A percentile compares a stretch with the other conserved stretches of the same genome.
These are phyloP conservation scores for Trypanosomatidae sp. DNA, from an alignment of 208 protist genomes.

Conservation along the genomic window DNA sequence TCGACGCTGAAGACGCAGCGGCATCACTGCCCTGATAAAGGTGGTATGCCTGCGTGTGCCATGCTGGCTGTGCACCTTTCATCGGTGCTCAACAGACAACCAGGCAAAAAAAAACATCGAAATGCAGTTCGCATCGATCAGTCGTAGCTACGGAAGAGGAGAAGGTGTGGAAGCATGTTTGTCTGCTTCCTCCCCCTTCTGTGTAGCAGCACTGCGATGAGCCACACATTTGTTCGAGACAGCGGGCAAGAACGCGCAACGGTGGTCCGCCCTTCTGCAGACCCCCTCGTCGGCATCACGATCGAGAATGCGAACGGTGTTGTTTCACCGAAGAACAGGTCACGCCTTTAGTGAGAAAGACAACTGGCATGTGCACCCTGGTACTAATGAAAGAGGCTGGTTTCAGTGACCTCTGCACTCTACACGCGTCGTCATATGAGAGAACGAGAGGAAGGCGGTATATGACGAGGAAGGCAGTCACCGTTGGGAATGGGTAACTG, in stretches of 20 bases:
- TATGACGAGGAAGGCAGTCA: neutral
- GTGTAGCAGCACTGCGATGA: neutral
- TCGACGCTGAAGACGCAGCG: neutral
- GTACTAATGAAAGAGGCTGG: neutral
- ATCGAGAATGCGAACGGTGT: neutral
- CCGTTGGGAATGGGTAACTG: neutral
- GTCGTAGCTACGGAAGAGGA: neutral
- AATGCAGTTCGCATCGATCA: neutral
- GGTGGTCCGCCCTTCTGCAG: neutral
- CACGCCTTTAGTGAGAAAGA: neutral
- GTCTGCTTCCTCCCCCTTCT: neutral
- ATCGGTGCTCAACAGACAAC: neutral
- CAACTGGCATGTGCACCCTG: neutral
- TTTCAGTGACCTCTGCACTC: neutral
- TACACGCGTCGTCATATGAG: neutral
- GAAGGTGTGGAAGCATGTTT: neutral
- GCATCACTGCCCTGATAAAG: conserved; percentile 9
- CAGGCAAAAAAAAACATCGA: neutral
- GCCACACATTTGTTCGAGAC: neutral
- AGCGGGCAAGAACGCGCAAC: neutral
- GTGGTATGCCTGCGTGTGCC: conserved; percentile 16
- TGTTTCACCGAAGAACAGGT: neutral
- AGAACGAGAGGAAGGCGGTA: neutral
- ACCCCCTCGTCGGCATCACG: neutral
- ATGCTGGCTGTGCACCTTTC: neutral